Conservation (phyloP, 768 basidiomycete genomes). For the Suillus paluster region DNA sequence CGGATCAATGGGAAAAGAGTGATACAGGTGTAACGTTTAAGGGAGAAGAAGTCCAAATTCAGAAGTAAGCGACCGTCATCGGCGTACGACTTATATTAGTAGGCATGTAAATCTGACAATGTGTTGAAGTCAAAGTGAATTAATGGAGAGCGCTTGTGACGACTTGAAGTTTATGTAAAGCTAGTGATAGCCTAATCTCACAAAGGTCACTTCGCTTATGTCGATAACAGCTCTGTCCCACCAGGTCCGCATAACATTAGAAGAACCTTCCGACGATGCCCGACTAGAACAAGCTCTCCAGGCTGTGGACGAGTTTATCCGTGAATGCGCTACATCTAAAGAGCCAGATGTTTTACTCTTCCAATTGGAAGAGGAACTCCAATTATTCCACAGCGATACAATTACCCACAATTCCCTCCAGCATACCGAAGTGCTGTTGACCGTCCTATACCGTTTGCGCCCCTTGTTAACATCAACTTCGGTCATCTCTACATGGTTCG, state of each 20-base stretch:
- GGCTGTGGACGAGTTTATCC: conserved; percentile 59
- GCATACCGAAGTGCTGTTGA: conserved; percentile 70
- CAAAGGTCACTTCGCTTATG: conserved; percentile 25
- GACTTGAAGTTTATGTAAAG: background rate
- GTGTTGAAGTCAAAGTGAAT: background rate
- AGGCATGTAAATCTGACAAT: conserved; percentile 5
- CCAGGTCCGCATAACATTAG: conserved; percentile 63
- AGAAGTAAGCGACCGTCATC: background rate
- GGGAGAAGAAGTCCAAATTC: conserved; percentile 29
- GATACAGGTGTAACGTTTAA: conserved; percentile 41
- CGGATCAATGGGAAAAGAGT: conserved; percentile 44
- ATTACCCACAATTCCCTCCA: conserved; percentile 65
- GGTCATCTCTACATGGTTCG: conserved; percentile 81
- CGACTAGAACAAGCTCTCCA: conserved; percentile 53
- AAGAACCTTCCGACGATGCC: conserved; percentile 53
- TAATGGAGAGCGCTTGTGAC: background rate
- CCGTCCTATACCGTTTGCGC: conserved; percentile 63
- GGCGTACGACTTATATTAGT: background rate
- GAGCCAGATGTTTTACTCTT: conserved; percentile 48
- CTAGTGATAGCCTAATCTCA: no score
- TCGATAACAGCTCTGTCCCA: conserved; percentile 45
- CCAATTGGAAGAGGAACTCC: conserved; percentile 70
- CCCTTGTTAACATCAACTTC: conserved; percentile 66
- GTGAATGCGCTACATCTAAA: conserved; percentile 50
- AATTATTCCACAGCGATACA: conserved; percentile 60